phyloP scores from a whole-genome alignment of 805 yeast species.

The Grigorovia humatica region DNA sequence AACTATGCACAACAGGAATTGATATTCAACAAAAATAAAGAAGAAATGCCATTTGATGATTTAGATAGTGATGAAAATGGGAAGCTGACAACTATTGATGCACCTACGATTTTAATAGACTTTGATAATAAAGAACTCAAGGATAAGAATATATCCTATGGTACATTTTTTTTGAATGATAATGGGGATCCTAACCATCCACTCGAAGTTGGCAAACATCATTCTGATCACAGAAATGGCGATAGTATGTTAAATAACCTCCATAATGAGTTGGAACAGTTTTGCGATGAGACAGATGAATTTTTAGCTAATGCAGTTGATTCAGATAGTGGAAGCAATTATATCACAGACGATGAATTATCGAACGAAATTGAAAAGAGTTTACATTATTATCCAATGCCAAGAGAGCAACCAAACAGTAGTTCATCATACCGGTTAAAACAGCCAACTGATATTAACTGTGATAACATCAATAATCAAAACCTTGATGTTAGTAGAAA shows the following conservation, averaged over 20 bases:
- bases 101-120: not conserved
- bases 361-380: conserved; percentile 13
- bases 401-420: conserved; percentile 6
- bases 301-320: not conserved
- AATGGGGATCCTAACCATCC: not conserved
- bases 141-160: not conserved
- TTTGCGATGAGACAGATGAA: conserved; percentile 1
- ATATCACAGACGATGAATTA: conserved; percentile 8
- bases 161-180: not conserved
- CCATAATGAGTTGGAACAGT: conserved; percentile 1
- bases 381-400: conserved; percentile 13
- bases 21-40: not conserved
- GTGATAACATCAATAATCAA: not conserved
- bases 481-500: not conserved
- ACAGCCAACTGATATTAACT: not conserved
- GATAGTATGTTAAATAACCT: not conserved
- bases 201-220: not conserved
- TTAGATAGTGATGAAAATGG: not conserved
- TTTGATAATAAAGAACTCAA: not conserved
- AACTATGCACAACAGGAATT: not conserved
- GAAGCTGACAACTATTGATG: not conserved
- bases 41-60: not conserved
- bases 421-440: not conserved
- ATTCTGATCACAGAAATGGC: not conserved
- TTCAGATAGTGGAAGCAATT: not conserved